phyloP scores from a whole-genome alignment of 1,139 yeast genomes.

The Zygoascus hellenicus region DNA sequence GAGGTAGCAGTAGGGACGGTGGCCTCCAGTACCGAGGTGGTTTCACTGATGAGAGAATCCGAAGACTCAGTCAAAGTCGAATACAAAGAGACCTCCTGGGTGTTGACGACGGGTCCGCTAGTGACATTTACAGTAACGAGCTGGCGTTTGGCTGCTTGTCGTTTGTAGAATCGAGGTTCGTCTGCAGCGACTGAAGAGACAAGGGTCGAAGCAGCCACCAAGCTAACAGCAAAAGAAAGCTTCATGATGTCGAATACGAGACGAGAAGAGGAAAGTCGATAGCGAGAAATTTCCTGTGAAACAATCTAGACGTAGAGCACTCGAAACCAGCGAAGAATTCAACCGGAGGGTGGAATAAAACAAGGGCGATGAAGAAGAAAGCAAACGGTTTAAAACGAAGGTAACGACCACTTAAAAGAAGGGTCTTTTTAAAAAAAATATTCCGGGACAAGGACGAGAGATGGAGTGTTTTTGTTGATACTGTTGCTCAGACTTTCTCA shows the following conservation, averaged over 20 bases:
- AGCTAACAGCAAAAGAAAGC: neutral
- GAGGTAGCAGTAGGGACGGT: neutral
- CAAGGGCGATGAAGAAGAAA: slow-evolving; percentile 1
- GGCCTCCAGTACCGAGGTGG: neutral
- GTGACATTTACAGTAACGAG: slow-evolving; percentile 16
- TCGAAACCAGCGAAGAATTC: neutral
- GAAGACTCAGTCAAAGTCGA: neutral
- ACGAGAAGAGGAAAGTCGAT: neutral
- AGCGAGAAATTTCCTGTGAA: neutral
- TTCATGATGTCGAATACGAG: slow-evolving; percentile 2
- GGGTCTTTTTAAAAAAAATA: neutral
- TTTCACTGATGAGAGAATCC: neutral
- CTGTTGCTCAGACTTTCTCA: neutral
- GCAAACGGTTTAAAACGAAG: neutral
- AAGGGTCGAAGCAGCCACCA: neutral
- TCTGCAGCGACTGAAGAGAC: slow-evolving; percentile 12
- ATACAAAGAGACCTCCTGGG: slow-evolving; percentile 1
- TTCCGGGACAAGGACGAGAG: neutral
- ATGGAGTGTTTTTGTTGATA: neutral
- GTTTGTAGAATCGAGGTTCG: slow-evolving; percentile 16
- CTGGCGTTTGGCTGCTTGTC: slow-evolving; percentile 15
- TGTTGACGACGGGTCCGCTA: slow-evolving; percentile 7
- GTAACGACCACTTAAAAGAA: neutral
- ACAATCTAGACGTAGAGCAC: neutral
- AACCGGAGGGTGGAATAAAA: neutral